Evolutionary conservation across 805 yeast species (phyloP), one percentile per base, ranked within the genome.

Genomic region (Nematodospora valgi): DNA sequence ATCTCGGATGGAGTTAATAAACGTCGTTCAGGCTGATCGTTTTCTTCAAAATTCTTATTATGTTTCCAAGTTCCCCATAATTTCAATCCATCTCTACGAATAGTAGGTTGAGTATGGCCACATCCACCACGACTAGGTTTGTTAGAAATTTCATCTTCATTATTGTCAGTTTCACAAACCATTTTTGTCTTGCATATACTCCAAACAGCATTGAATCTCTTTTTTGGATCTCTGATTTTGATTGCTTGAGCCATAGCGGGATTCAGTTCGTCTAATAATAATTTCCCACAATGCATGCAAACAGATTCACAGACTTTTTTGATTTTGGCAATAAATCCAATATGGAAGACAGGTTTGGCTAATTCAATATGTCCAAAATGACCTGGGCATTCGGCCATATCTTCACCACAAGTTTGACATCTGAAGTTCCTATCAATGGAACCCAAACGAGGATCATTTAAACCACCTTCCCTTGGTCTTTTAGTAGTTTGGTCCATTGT

Each of bases 381-480:
- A 41, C 99, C 99, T 0, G 98, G 98, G 65, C 99, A 93, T 60
- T 93, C 98, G 41, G 91, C 86, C 97, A 93, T 93, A 51, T 91
- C 96, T 62, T 93, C 99, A 53, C 96, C 95, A 74, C 99, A 93
- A 16, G 99, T 93, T 71, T 91, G 98, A 73, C 99, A 93, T 69
- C 86, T 87, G 74, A 85, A 86, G 59, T 89, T 91, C 61, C 98
- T 82, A 64, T 93, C 99, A 51, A 93, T 89, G 4, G 97, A 85
- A 33, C 99, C 99, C 43, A 93, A 72, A 52, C 98, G 80, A 41
- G 98, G 98, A 61, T 94, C 98, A 58, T 89, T 91, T 44, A 93
- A 70, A 41, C 99, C 99, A 45, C 97, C 97, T 47, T 88, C 89
- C 59, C 97, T 80, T 31, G 98, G 97, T 46, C 86, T 85, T 56